A percentile compares a stretch with the other conserved stretches of the same genome.
These are phyloP conservation scores for Phoma herbarum DNA, from an alignment of 2,329 filamentous ascomycete species.

Conservation along the genomic window DNA sequence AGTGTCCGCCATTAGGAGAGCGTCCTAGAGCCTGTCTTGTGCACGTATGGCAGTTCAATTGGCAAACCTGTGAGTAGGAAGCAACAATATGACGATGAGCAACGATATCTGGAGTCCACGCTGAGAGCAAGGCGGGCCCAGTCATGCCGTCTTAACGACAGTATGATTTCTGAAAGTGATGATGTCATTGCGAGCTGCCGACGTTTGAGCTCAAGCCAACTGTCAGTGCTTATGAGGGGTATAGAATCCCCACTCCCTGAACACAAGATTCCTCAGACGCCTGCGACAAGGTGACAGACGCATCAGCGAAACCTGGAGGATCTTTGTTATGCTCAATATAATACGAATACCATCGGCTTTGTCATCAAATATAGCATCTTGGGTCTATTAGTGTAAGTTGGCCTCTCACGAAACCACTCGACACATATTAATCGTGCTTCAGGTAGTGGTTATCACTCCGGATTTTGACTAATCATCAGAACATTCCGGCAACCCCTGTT, in stretches of 20 bases:
- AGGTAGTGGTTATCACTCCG: slow-evolving; percentile 42
- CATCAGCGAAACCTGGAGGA: too few species aligned
- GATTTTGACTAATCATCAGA: slow-evolving; percentile 32
- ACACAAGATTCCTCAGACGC: background rate
- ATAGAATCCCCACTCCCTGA: background rate
- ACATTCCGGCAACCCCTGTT: slow-evolving; percentile 41
- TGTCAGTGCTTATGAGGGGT: background rate
- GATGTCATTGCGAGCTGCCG: background rate
- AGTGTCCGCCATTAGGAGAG: background rate
- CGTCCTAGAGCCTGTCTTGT: background rate
- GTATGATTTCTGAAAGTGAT: background rate
- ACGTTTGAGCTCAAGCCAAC: background rate
- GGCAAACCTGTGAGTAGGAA: background rate
- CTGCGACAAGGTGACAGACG: too few species aligned
- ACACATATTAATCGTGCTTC: background rate
- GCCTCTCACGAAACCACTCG: too few species aligned
- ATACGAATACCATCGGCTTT: background rate
- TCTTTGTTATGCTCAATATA: background rate
- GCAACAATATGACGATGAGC: background rate
- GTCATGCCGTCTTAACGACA: background rate
- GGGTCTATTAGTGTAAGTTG: slow-evolving; percentile 10
- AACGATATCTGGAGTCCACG: background rate
- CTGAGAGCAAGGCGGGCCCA: background rate
- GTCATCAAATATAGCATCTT: slow-evolving; percentile 1
- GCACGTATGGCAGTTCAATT: background rate